phyloP scores from a whole-genome alignment of 768 basidiomycete species.

The Agrocybe chaxingu region DNA sequence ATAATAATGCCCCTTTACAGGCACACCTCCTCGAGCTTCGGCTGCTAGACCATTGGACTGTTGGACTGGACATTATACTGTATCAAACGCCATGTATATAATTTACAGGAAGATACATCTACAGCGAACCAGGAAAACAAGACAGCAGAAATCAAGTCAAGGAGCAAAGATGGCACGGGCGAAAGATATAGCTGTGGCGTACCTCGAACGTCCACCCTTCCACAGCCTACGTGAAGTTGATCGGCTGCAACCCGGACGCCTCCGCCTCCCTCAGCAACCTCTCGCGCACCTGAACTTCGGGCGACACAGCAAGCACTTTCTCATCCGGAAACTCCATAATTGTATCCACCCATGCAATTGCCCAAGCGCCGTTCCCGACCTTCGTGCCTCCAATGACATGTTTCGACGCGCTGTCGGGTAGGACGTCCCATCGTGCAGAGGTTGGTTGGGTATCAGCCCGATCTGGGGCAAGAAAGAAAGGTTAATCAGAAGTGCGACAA shows the following conservation, averaged over 20 bases:
- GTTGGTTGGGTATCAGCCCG: constrained; percentile 79
- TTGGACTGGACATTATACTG: too few species aligned
- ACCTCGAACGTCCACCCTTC: too few species aligned
- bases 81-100: too few species aligned
- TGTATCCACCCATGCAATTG: constrained; percentile 73
- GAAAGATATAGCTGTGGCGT: too few species aligned
- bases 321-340: constrained; percentile 35
- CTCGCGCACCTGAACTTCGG: constrained; percentile 11
- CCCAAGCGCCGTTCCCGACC: constrained; percentile 79
- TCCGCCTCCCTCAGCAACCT: constrained; percentile 14
- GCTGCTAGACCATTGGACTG: too few species aligned
- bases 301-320: background rate
- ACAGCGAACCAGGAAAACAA: too few species aligned
- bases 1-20: too few species aligned
- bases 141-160: too few species aligned
- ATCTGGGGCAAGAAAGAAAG: constrained; percentile 38
- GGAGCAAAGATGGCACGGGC: too few species aligned
- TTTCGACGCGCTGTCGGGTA: constrained; percentile 44
- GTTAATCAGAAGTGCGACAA: constrained; percentile 5
- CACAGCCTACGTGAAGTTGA: constrained; percentile 10
- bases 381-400: constrained; percentile 68
- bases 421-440: constrained; percentile 52
- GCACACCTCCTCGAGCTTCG: too few species aligned
- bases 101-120: too few species aligned
- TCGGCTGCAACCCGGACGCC: constrained; percentile 9